Conservation (phyloP, 768 basidiomycete species). For the Lentinula lateritia region DNA sequence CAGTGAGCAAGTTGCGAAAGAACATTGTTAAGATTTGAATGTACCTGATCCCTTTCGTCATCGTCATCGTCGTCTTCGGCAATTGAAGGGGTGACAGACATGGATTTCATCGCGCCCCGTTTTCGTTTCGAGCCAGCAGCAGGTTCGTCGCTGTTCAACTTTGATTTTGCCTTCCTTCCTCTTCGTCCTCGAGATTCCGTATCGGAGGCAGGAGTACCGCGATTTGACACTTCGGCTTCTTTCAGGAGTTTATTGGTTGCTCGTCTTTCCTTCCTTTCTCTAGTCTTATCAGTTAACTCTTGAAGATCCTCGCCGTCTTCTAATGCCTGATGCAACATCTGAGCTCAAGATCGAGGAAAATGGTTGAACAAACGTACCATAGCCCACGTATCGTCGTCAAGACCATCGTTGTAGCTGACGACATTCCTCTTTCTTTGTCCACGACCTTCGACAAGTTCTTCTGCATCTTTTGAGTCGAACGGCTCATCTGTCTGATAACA, state of each 20-base stretch:
- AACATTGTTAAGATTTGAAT: slow-evolving; percentile 11
- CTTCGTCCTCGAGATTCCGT: slow-evolving; percentile 56
- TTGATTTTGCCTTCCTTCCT: slow-evolving; percentile 58
- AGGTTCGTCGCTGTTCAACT: slow-evolving; percentile 40
- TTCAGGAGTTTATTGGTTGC: slow-evolving; percentile 51
- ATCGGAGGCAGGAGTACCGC: slow-evolving; percentile 63
- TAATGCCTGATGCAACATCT: slow-evolving; percentile 42
- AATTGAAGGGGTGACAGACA: slow-evolving; percentile 72
- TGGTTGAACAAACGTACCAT: slow-evolving; percentile 41
- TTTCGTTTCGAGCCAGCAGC: slow-evolving; percentile 66
- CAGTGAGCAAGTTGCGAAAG: neutral
- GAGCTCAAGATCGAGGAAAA: neutral
- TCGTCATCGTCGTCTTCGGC: slow-evolving; percentile 77
- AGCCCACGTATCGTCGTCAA: slow-evolving; percentile 92
- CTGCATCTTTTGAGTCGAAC: slow-evolving; percentile 58
- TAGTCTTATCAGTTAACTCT: slow-evolving; percentile 60
- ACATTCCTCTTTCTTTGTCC: slow-evolving; percentile 80
- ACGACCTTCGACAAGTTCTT: slow-evolving; percentile 69
- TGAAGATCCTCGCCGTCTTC: slow-evolving; percentile 80
- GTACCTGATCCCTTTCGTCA: slow-evolving; percentile 53
- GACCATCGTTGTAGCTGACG: slow-evolving; percentile 90
- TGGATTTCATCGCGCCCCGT: slow-evolving; percentile 58
- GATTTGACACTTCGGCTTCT: slow-evolving; percentile 55
- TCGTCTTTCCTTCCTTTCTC: slow-evolving; percentile 63
- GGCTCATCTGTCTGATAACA: slow-evolving; percentile 86